Conservation (phyloP, 31 red algal genomes). For the Odonthalia washingtoniensis region DNA sequence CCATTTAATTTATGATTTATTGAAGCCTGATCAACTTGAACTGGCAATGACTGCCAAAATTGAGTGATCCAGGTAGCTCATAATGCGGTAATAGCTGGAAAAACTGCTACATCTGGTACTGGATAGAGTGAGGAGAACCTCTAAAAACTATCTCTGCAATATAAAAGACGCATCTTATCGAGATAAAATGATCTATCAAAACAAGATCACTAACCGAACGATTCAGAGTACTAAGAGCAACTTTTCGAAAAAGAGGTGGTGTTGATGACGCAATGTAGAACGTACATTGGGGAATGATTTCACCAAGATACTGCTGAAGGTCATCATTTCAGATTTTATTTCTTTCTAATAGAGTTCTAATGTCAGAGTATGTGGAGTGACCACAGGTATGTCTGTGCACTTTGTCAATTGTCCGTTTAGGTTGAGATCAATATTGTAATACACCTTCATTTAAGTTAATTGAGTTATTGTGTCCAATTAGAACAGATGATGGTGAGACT, state of each 20-base stretch:
- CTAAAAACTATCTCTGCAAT: not conserved
- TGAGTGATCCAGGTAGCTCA: not conserved
- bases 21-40: not conserved
- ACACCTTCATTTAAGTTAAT: not conserved
- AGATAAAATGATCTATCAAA: not conserved
- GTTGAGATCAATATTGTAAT: not conserved
- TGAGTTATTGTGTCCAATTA: not conserved
- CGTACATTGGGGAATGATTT: not conserved
- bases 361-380: too few relatives aligned
- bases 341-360: not conserved
- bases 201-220: not conserved
- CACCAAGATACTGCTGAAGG: not conserved
- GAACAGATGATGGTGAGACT: not conserved
- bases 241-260: not conserved
- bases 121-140: not conserved
- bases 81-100: not conserved
- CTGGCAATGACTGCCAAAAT: not conserved
- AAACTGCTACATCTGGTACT: not conserved
- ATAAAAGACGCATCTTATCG: not conserved
- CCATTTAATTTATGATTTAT: not conserved
- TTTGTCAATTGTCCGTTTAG: constrained; percentile 6
- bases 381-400: constrained; percentile 7
- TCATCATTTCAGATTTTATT: constrained; percentile 16
- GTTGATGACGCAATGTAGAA: not conserved
- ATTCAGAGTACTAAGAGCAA: not conserved